Conservation (phyloP, 1,139 yeast genomes). For the Protomyces gravidus region DNA sequence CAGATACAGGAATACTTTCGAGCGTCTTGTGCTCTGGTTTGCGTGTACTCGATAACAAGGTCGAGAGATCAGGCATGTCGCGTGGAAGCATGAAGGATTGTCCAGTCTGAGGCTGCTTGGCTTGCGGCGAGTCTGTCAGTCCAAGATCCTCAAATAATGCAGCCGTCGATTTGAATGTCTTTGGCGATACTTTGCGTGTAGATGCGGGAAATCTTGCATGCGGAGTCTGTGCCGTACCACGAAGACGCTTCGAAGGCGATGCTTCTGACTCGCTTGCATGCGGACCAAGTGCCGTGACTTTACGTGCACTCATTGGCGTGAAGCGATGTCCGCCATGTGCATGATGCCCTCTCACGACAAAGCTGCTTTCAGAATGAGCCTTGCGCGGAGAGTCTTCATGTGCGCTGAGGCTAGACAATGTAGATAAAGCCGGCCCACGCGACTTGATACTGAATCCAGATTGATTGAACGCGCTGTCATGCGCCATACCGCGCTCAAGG, state of each 20-base stretch:
- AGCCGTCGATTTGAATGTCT: slow-evolving; percentile 28
- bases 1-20: slow-evolving; percentile 34
- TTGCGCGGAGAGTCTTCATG: slow-evolving; percentile 13
- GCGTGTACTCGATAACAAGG: slow-evolving; percentile 9
- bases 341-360: not conserved
- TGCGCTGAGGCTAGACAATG: slow-evolving; percentile 14
- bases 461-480: not conserved
- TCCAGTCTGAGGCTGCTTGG: not conserved
- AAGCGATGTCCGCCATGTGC: slow-evolving; percentile 2
- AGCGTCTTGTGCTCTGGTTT: slow-evolving; percentile 29
- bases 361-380: slow-evolving; percentile 5
- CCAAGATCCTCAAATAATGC: slow-evolving; percentile 28
- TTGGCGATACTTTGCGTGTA: slow-evolving; percentile 20
- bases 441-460: slow-evolving; percentile 20
- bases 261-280: slow-evolving; percentile 24
- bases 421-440: slow-evolving; percentile 15
- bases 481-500: slow-evolving; percentile 26
- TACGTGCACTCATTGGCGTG: slow-evolving; percentile 23
- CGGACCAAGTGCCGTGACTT: slow-evolving; percentile 18
- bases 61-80: slow-evolving; percentile 22
- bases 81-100: slow-evolving; percentile 18
- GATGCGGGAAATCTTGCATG: slow-evolving; percentile 7
- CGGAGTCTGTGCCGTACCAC: slow-evolving; percentile 11
- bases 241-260: slow-evolving; percentile 15
- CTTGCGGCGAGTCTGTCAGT: slow-evolving; percentile 17